These are phyloP conservation scores for Pichia deserticola DNA, from an alignment of 805 yeast species.

Conservation along the genomic window DNA sequence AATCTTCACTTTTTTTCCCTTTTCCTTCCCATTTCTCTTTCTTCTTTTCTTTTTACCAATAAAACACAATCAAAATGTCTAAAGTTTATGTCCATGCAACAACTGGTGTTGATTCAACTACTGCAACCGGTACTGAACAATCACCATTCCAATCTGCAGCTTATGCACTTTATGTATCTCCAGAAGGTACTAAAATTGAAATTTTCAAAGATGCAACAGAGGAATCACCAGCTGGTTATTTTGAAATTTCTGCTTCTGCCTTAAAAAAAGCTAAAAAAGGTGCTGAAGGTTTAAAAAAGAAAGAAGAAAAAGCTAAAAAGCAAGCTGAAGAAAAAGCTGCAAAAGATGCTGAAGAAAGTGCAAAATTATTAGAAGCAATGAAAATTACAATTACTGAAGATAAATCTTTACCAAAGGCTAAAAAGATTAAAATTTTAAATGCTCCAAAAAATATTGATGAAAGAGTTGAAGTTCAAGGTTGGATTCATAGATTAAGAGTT, in stretches of 20 bases:
- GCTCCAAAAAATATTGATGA: slow-evolving; percentile 47
- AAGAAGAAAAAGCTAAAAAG: slow-evolving; percentile 58
- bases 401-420: slow-evolving; percentile 60
- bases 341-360: slow-evolving; percentile 63
- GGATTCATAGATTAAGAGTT: slow-evolving; percentile 91
- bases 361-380: slow-evolving; percentile 70
- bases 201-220: slow-evolving; percentile 45
- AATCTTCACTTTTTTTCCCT: too few relatives aligned
- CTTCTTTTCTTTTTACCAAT: neutral
- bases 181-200: slow-evolving; percentile 42
- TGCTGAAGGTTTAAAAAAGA: slow-evolving; percentile 83
- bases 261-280: slow-evolving; percentile 95
- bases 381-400: slow-evolving; percentile 74
- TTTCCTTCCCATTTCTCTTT: neutral
- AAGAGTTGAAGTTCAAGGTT: slow-evolving; percentile 79
- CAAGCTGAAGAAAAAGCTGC: slow-evolving; percentile 45
- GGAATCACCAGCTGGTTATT: slow-evolving; percentile 51
- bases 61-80: neutral
- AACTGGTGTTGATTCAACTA: slow-evolving; percentile 56
- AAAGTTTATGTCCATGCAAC: slow-evolving; percentile 55
- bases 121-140: slow-evolving; percentile 55
- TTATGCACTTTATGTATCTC: slow-evolving; percentile 54
- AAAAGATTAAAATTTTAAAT: slow-evolving; percentile 54
- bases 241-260: slow-evolving; percentile 82
- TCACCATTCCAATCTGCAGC: slow-evolving; percentile 80